Evolutionary conservation across 2,329 filamentous ascomycete genomes (phyloP), one percentile per base, ranked within the genome.

Genomic region (Colletotrichum acutatum): DNA sequence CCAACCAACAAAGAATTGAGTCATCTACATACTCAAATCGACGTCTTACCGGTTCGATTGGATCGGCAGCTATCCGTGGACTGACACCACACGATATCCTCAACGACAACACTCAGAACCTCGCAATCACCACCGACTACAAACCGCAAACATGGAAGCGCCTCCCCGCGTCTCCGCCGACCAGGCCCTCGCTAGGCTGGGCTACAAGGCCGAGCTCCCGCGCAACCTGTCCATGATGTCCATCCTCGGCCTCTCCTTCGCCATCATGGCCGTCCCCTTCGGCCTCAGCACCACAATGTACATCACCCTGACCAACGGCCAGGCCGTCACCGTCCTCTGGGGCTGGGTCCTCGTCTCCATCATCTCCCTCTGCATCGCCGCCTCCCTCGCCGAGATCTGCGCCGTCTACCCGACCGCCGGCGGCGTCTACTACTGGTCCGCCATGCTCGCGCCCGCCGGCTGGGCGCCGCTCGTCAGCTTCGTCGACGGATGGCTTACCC

Each of bases 191-290:
- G 83, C 83, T 72, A 79, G 83, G 16, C 78, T 87, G 54, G 86
- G 86, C 59, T 84, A 87, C 68, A 86, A 84, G 78, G 84, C 87
- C 76, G 84, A 88, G 77, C 80, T 88, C 16, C 81, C 84, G 76
- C 83, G 87, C 60, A 87, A 86, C 78, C 88, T 88, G 72, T 86
- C 84, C 71, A 83, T 83, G 77, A 68, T 86, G 4, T 92, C 90
- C 78, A 90, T 94, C 32, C 84, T 94, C 57, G 92, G 92, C 63
- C 76, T 83, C 75, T 93, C 91, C 57, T 94, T 94, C 78, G 92
- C 92, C 64, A 94, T 94, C 80, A 94, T 94, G 91, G 92, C 92
- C 12, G 91, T 91, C 12, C 91, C 91, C 0, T 93, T 91, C 76
- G 92, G 92, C 46, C 84, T 93, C 49, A 90, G 86, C 34, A 93